Base-by-base conservation (phyloP, 2,329 filamentous ascomycete species). In the Colletotrichum sansevieriae region DNA sequence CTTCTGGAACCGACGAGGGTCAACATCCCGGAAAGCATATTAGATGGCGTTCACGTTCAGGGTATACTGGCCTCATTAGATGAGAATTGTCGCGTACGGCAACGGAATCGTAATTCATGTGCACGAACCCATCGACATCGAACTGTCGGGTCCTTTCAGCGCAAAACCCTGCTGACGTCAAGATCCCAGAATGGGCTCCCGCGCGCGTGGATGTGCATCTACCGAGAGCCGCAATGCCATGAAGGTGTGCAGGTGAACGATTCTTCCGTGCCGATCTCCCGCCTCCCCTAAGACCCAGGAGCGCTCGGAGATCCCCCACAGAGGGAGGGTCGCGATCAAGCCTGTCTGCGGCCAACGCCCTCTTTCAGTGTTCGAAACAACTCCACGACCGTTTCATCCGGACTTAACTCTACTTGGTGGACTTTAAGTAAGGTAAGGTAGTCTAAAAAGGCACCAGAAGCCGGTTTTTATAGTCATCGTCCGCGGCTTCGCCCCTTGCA, bases 341-440 rank as follows among this genome's bases (percentile, higher is more conserved):
- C 49, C 62, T 51, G 35, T 8, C 6, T 11, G 47, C 15, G 65
- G 49, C 22, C 55, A 39, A 29, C 29, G 20, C 65, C 13, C 25
- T 43, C 43, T 15, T 15, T 44, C 11, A 37, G 20, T 39, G 60
- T 61, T 60, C 56, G 62, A 65, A 68, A 68, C 65, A 41, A 35
- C 57, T 62, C 49, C 58, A 18, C 58, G 55, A 63, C 58, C 52
- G 65, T 68, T 68, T 68, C 65, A 68, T 33, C 63, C 51, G n/a
- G 37, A 20, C 59, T 54, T 25, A 37, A 43, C 47, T 44, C 43
- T 37, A n/a, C 46, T 58, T 20, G 37, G 29, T 43, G 47, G 35
- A 41, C 20, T 35, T 29, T 3, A 22, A 20, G 22, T 35, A 10
- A 29, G 3, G 18, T 2, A 20, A 9, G 39, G 15, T 7, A 20